Evolutionary conservation across 495 filamentous ascomycete genomes (phyloP).

Genomic region (Ascobolus immersus): DNA sequence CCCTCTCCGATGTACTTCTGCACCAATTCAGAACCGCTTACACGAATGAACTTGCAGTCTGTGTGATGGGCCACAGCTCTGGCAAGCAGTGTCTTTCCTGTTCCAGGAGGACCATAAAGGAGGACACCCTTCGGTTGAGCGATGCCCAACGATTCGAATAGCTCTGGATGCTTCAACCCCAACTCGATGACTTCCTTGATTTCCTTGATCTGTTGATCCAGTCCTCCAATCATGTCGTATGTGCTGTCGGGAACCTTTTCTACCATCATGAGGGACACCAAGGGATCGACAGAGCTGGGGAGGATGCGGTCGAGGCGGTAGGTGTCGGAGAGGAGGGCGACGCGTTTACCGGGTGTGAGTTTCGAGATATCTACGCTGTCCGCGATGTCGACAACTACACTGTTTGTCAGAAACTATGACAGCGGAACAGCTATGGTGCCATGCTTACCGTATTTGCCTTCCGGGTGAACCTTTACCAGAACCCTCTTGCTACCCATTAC

Average conservation of each 20-base stretch:
- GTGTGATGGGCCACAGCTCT: conserved; percentile 94
- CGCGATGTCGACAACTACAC: conserved; percentile 76
- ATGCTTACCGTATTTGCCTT: conserved; percentile 90
- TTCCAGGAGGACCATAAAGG: conserved; percentile 88
- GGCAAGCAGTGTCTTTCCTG: conserved; percentile 86
- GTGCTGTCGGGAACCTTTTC: conserved; percentile 99
- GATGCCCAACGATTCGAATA: conserved; percentile 96
- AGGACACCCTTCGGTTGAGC: conserved; percentile 95
- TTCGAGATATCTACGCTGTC: conserved; percentile 85
- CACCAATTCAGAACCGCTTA: conserved; percentile 83
- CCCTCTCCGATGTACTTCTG: conserved; percentile 99
- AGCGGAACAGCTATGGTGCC: background rate
- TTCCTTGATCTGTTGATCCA: conserved; percentile 99
- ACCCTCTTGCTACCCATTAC: conserved; percentile 99
- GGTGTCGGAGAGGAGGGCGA: conserved; percentile 79
- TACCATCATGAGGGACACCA: conserved; percentile 99
- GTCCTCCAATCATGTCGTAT: conserved; percentile 98
- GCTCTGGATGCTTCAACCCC: conserved; percentile 87
- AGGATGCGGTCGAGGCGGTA: conserved; percentile 98
- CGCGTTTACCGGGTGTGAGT: conserved; percentile 90
- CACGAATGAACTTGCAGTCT: conserved; percentile 95
- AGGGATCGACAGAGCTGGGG: conserved; percentile 65
- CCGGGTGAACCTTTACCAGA: conserved; percentile 92
- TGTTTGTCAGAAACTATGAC: conserved; percentile 1
- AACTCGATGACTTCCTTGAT: conserved; percentile 99